Base-by-base conservation (phyloP, 352 stramenopile species). In the Hyphochytrium catenoides region DNA sequence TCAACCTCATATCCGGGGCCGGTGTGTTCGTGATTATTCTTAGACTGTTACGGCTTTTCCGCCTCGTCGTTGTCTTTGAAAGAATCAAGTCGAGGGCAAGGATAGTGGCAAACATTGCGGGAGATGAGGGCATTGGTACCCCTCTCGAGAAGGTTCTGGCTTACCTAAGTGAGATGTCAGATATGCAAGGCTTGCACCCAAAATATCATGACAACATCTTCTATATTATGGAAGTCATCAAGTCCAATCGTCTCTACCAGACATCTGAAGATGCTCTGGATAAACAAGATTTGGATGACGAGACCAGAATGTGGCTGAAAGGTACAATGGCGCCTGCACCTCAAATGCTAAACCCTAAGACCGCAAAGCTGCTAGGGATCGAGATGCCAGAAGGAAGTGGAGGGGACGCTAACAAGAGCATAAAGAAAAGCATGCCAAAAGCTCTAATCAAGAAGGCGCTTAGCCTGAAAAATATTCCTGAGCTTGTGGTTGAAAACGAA, bases 21-120 rank as follows among this genome's bases (percentile, higher is more conserved):
- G n/a, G n/a, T n/a, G n/a, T n/a, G n/a, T n/a, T n/a, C n/a, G 45
- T 78, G 11, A 75, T 74, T 43, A 56, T 85, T 23, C 31, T 85
- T 23, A 46, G 62, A 14, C 40, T 82, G 22, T 34, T 85, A 14
- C 62, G 70, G 22, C 68, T 82, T 16, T 40, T 82, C 1, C 54
- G 70, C 11, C 57, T 85, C n/a, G 50, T 85, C 7, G 70, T 85
- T 17, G 70, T 85, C 8, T 76, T 82, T 38, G 70, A 85, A 38
- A 46, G 70, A n/a, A 50, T 85, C 16, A 81, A 79, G 39, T 62
- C 78, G 42, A 47, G 68, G 9, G 76, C 63, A 12, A 53, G 52
- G 31, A 55, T 60, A 7, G 75, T 85, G 55, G 73, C 74, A 24
- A 54, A 76, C 31, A 52, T 62, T 20, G 64, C 75, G 19, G 68